Evolutionary conservation across 2,329 filamentous ascomycete species (phyloP).

Genomic region (Periglandula ipomoeae): DNA sequence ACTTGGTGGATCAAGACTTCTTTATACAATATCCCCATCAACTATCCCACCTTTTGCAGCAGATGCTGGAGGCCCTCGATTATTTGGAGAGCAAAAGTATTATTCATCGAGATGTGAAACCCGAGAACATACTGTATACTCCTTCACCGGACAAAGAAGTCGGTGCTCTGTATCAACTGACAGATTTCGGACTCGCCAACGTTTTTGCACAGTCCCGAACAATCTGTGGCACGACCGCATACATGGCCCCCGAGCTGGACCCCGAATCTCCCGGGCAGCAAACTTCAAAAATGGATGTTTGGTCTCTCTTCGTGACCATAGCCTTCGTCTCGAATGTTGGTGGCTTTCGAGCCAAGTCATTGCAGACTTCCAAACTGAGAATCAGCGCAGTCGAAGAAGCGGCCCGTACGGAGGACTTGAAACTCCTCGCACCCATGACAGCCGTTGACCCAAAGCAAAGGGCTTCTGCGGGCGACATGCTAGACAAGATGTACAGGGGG

Average conservation of each 20-base stretch:
- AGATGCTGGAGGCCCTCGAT: conserved; percentile 15
- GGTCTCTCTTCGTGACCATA: conserved; percentile 12
- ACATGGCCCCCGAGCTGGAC: conserved; percentile 7
- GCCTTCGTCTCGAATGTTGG: neutral
- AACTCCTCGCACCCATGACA: neutral
- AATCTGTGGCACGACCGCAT: conserved; percentile 5
- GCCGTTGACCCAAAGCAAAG: neutral
- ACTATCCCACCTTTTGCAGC: neutral
- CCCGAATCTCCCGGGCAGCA: conserved; percentile 4
- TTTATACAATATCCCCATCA: neutral
- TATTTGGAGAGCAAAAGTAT: conserved; percentile 11
- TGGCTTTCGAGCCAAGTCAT: neutral
- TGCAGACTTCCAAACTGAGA: neutral
- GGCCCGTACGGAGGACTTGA: neutral
- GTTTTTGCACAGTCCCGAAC: neutral
- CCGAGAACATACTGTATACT: conserved; percentile 10
- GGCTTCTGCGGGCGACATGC: neutral
- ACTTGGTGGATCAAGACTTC: neutral
- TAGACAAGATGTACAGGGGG: neutral
- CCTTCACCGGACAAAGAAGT: conserved; percentile 2
- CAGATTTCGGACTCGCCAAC: conserved; percentile 12
- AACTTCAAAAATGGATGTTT: conserved; percentile 8
- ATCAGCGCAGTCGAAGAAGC: neutral
- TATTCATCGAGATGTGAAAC: conserved; percentile 13
- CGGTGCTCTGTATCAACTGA: conserved; percentile 12